phyloP scores from a whole-genome alignment of 108 stramenopile genomes.

The Phaeodactylum tricornutum region DNA sequence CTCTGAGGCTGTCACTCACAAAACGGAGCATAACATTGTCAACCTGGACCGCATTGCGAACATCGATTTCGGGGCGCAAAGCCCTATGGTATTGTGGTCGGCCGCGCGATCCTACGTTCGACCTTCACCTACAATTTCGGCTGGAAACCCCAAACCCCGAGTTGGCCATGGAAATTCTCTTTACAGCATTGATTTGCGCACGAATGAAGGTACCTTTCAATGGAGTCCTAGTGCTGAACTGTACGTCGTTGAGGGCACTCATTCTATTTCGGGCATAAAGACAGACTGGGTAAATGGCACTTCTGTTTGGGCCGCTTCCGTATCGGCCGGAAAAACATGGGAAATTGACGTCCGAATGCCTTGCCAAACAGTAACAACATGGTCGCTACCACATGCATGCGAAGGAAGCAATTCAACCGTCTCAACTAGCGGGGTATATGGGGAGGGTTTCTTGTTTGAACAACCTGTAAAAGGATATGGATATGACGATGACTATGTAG shows the following conservation, averaged over 20 bases:
- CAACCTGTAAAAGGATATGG: slow-evolving; percentile 5
- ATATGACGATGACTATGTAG: not conserved
- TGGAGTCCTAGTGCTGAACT: slow-evolving; percentile 78
- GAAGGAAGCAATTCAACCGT: slow-evolving; percentile 10
- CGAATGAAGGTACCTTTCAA: slow-evolving; percentile 37
- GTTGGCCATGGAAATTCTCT: slow-evolving; percentile 43
- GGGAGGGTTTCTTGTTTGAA: slow-evolving; percentile 17
- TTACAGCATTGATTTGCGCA: slow-evolving; percentile 53
- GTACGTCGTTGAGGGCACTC: slow-evolving; percentile 48
- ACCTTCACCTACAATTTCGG: slow-evolving; percentile 16
- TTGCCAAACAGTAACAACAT: slow-evolving; percentile 32
- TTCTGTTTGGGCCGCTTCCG: slow-evolving; percentile 46
- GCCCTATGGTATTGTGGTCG: slow-evolving; percentile 51
- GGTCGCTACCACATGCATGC: slow-evolving; percentile 47
- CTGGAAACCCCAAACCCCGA: slow-evolving; percentile 5
- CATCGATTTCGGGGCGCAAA: slow-evolving; percentile 27
- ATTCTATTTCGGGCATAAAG: slow-evolving; percentile 49
- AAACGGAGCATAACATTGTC: slow-evolving; percentile 19
- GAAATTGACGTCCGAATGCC: slow-evolving; percentile 66
- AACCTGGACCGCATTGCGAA: slow-evolving; percentile 25
- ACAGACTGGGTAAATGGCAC: slow-evolving; percentile 30
- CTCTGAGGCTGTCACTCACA: too few species aligned
- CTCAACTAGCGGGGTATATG: slow-evolving; percentile 17
- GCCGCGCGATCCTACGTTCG: slow-evolving; percentile 34
- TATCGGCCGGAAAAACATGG: slow-evolving; percentile 61